Evolutionary conservation across 2,329 filamentous ascomycete species (phyloP).

Genomic region (Monilinia vaccinii-corymbosi): DNA sequence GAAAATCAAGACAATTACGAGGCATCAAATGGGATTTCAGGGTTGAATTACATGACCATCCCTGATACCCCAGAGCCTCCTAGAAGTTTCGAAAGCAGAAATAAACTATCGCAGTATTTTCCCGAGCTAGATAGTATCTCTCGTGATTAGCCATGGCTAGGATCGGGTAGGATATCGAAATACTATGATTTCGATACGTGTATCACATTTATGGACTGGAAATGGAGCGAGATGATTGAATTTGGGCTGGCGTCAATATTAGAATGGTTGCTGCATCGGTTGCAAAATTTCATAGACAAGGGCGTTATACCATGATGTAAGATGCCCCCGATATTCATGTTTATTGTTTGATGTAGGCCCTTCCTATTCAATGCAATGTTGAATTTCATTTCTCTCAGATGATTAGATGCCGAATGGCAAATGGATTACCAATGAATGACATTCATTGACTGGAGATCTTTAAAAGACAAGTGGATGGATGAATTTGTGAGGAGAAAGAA

Average conservation of each 20-base stretch:
- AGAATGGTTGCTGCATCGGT: not conserved
- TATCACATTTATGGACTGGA: not conserved
- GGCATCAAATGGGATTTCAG: not conserved
- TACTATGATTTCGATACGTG: not conserved
- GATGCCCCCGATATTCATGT: not conserved
- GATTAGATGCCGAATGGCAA: not conserved
- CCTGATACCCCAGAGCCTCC: conserved; percentile 16
- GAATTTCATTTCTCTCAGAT: not conserved
- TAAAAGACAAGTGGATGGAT: too few relatives aligned
- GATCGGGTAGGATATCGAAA: not conserved
- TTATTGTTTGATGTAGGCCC: not conserved
- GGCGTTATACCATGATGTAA: not conserved
- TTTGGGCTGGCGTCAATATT: not conserved
- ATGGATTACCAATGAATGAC: too few relatives aligned
- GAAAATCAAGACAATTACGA: not conserved
- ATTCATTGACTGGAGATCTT: too few relatives aligned
- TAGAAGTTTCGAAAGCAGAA: conserved; percentile 13
- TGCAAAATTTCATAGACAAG: not conserved
- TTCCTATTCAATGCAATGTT: too few relatives aligned
- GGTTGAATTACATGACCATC: not conserved
- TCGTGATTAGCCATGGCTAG: not conserved
- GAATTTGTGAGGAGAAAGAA: too few relatives aligned
- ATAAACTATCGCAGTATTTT: conserved; percentile 24
- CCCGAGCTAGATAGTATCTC: conserved; percentile 20
- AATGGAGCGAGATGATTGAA: not conserved